Base-by-base conservation (phyloP, 352 stramenopile species). In the Aphanomyces stellatus region DNA sequence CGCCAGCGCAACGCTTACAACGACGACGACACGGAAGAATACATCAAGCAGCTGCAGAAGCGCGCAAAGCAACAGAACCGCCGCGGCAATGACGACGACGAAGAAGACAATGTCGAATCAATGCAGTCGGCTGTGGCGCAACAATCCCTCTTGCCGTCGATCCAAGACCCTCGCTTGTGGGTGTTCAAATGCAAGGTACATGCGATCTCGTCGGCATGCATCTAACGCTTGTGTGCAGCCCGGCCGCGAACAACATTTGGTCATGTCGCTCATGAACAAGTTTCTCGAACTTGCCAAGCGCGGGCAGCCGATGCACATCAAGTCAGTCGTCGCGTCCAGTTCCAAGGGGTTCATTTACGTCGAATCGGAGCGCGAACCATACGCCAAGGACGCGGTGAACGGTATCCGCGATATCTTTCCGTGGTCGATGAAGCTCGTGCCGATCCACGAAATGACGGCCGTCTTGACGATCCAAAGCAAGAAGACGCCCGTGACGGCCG, bases 261-360 rank as follows among this genome's bases (percentile, higher is more conserved):
- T 95, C 19, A 75, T 93, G 28, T 81, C 85, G 15, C 75, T 95
- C 63, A 95, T 95, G 87, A 94, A 95, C 76, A 95, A 95, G 71
- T 93, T 91, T 53, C 73, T 95, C 30, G 85, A 95, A 46, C 90
- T 95, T 68, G 71, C 81, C 11, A 82, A 84, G 15, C 87, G 83
- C n/a, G 87, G 87, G 15, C 81, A 93, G 69, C 85, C 87, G 51
- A 73, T 95, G 8, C 77, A 85, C 69, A 80, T 95, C 67, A 95
- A 95, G 69, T 94, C 85, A 17, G 87, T 94, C 13, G 74, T 95
- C 25, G 85, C 85, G 0, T 92, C 85, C 15, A 93, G 87, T 69
- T 94, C 87, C 7, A 95, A 95, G 64, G 87, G 87, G 0, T 95
- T 94, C 66, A 92, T 95, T 63, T 95, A 95, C 65, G 84, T 95